Base-by-base conservation (phyloP, 139 green algal species). In the Closterium sp. region DNA sequence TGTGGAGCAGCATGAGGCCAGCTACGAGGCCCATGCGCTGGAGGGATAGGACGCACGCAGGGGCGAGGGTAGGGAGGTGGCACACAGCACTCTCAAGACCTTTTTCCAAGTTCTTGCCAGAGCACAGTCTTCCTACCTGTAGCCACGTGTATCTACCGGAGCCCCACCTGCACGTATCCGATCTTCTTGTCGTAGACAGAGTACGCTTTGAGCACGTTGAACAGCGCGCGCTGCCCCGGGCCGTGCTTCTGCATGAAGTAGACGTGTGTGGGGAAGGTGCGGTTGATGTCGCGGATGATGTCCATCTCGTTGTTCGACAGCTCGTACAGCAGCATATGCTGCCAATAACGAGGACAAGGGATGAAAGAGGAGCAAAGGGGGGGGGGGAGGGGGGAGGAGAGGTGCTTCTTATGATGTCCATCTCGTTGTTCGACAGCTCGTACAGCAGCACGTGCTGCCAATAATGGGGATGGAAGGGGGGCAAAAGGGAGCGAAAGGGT, bases 251-350 rank as follows among this genome's bases (percentile, higher is more conserved):
- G 90, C 88, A 95, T 94, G 91, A 97, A 98, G 93, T 96, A 97
- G 25, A 97, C 94, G 90, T 98, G 96, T n/a, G 91, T 94, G 33
- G 97, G 97, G 87, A 97, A 98, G 16, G 97, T 98, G 84, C 97
- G 95, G 88, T 38, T 43, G 86, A 93, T 92, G 76, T 33, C 38
- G 8, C 84, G 76, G 4, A 90, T 92, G 16, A 95, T 93, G 23
- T 94, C 93, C 25, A 93, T 19, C 93, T 94, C 93, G n/a, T 38
- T 34, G 28, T 33, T 35, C 0, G 85, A 91, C 35, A 38, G 81
- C 85, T 95, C 92, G 84, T 94, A 95, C 35, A 95, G 87, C 32
- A 95, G n/a, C 34, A 95, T 28, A 87, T 93, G 92, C 92, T 91
- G 88, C 90, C 55, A 23, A 19, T 84, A 89, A 89, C 30, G 83